These are phyloP conservation scores for Alternaria viburni DNA, from an alignment of 2,329 filamentous ascomycete genomes.

Conservation along the genomic window DNA sequence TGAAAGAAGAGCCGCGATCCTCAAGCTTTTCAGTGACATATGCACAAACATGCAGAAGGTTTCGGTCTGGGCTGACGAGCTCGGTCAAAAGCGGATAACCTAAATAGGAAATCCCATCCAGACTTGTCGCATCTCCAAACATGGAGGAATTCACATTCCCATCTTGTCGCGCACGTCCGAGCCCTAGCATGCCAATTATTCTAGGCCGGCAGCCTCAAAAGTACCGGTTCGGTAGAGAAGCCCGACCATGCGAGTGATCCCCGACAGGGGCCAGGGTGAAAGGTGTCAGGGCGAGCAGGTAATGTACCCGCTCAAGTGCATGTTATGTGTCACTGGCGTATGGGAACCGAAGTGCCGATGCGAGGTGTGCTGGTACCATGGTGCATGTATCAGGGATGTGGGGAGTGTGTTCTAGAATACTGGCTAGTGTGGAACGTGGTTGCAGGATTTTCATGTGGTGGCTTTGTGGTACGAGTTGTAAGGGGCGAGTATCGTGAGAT, in stretches of 20 bases:
- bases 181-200: conserved; percentile 1
- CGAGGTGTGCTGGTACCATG: background rate
- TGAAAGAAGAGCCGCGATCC: background rate
- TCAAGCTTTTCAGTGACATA: background rate
- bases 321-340: conserved; percentile 3
- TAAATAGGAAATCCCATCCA: background rate
- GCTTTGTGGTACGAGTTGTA: background rate
- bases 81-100: background rate
- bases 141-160: conserved; percentile 8
- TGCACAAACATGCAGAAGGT: background rate
- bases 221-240: conserved; percentile 1
- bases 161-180: conserved; percentile 16
- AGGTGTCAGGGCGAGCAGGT: background rate
- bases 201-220: background rate
- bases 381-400: background rate
- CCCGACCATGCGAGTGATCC: background rate
- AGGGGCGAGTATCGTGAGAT: background rate
- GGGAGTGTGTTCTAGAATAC: background rate
- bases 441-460: background rate
- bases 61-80: background rate
- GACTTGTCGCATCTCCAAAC: background rate
- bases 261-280: background rate
- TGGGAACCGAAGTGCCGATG: background rate
- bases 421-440: background rate
- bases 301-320: conserved; percentile 2